Evolutionary conservation across 768 basidiomycete species (phyloP).

Genomic region (Suillus weaverae): DNA sequence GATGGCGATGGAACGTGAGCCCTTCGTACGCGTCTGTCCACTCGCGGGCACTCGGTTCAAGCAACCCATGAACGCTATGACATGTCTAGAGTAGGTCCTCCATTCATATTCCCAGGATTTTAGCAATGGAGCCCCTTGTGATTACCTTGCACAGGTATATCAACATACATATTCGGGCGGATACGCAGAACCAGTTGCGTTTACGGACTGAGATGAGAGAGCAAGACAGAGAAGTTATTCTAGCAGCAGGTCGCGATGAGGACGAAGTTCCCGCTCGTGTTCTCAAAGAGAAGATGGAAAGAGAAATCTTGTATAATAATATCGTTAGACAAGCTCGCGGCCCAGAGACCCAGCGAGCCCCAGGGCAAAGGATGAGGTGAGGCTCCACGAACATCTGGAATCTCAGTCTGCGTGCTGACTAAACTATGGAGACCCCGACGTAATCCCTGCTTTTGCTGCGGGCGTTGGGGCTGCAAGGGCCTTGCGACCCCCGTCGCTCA

Average conservation of each 20-base stretch:
- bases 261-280: neutral
- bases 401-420: neutral
- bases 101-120: neutral
- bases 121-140: neutral
- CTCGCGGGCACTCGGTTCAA: neutral
- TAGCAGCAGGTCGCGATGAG: neutral
- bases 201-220: slow-evolving; percentile 19
- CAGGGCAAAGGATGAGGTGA: neutral
- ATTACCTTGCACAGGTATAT: neutral
- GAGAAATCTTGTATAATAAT: neutral
- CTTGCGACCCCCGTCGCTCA: neutral
- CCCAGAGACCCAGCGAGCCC: neutral
- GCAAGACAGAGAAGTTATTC: slow-evolving; percentile 13
- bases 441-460: neutral
- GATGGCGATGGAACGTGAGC: neutral
- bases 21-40: neutral
- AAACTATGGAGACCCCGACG: neutral
- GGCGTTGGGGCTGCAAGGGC: neutral
- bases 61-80: neutral
- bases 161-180: slow-evolving; percentile 16
- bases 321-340: neutral
- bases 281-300: neutral
- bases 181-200: slow-evolving; percentile 18
- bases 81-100: neutral
- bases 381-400: neutral